Evolutionary conservation across 495 filamentous ascomycete genomes (phyloP), one percentile per base, ranked within the genome.

Genomic region (Penicillium ucsense): DNA sequence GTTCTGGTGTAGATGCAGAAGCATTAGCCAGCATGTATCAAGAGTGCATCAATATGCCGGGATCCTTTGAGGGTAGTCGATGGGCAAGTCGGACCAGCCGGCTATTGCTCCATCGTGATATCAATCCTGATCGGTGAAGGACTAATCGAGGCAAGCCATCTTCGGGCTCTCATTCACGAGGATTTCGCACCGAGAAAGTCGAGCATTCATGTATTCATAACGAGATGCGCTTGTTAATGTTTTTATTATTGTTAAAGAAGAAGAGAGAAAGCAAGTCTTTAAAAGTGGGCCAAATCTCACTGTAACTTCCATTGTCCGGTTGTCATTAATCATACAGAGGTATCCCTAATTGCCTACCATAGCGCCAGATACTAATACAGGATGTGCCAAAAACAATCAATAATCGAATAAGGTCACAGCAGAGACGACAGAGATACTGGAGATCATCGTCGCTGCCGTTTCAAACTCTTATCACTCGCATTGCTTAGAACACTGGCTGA

Each of bases 401-500:
- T 37, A 38, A 31, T 41, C 45, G 35, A 29, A 41, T 27, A 45
- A 35, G 45, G 51, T 30, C 12, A 37, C 11, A n/a, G 39, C 29
- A 46, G 29, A 3, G 38, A 41, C 8, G 20, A 30, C 3, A 30
- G 6, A 4, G 34, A 33, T 7, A 7, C 7, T 7, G 3, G 32
- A 53, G 41, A 55, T 56, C 73, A 86, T 65, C 84, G 85, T 70
- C 81, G 82, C 65, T 80, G 76, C 46, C 84, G 71, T 66, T 90
- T 88, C 0, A 67, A 59, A 50, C 81, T 86, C 71, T 85, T 85
- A 44, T 84, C 80, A 65, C 83, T 88, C 10, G 59, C 60, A 37
- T 65, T 65, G 61, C 84, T 89, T 31, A 89, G 54, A 45, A 86
- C 86, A 62, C 85, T 89, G 6, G 83, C 84, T 50, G 84, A 88